Conservation (phyloP, 257 asterid species). For the Salvia rosmarinus region DNA sequence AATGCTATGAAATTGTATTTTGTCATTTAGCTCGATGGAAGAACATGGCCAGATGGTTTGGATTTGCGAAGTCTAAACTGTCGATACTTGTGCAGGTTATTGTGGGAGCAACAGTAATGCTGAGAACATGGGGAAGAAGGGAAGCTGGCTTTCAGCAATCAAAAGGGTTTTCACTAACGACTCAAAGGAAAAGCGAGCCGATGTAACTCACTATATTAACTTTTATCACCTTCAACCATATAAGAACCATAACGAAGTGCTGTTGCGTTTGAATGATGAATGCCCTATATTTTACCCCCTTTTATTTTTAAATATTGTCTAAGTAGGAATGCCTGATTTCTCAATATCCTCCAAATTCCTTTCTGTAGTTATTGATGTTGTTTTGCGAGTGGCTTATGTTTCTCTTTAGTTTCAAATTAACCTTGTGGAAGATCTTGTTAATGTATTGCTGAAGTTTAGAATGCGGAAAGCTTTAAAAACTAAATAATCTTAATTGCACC, state of each 20-base stretch:
- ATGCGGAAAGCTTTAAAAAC: neutral
- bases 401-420: neutral
- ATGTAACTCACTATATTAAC: conserved; percentile 51
- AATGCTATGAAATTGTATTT: conserved; percentile 17
- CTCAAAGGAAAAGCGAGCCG: conserved; percentile 66
- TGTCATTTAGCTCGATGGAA: neutral
- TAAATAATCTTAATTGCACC: neutral
- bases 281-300: neutral
- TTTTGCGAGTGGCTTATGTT: neutral
- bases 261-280: neutral
- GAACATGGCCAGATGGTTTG: conserved; percentile 8
- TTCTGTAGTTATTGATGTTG: neutral
- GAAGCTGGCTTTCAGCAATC: conserved; percentile 96
- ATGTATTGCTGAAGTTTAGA: neutral
- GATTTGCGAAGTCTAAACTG: conserved; percentile 21
- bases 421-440: neutral
- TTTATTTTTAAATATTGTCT: neutral
- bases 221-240: neutral
- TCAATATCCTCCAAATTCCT: neutral
- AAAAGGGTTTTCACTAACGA: conserved; percentile 71
- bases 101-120: conserved; percentile 75
- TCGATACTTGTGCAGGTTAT: conserved; percentile 27
- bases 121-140: conserved; percentile 90
- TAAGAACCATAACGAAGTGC: neutral
- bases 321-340: neutral